Conservation (phyloP, 768 basidiomycete genomes). For the Lentinula boryana region DNA sequence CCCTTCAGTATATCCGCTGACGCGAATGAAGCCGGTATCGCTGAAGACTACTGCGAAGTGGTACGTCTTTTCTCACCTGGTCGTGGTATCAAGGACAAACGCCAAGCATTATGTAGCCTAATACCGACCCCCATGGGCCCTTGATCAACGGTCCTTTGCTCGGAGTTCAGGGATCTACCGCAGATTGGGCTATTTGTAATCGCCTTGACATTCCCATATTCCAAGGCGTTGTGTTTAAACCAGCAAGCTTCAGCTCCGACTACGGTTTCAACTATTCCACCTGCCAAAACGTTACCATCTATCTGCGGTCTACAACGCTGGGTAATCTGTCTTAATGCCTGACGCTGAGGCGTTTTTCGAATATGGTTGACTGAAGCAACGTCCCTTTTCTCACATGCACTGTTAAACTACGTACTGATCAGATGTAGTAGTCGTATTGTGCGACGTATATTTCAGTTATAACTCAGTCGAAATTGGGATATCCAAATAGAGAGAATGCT, state of each 20-base stretch:
- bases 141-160: neutral
- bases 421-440: too few relatives aligned
- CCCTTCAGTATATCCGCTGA: neutral
- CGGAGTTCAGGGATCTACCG: neutral
- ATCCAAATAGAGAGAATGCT: too few relatives aligned
- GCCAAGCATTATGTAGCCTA: neutral
- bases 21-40: neutral
- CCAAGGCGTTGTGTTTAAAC: neutral
- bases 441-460: too few relatives aligned
- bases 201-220: neutral
- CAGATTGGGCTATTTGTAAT: neutral
- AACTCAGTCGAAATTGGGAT: too few relatives aligned
- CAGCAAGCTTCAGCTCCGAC: neutral
- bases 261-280: neutral
- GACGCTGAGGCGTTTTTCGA: too few relatives aligned
- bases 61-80: neutral
- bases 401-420: too few relatives aligned
- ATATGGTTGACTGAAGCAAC: too few relatives aligned
- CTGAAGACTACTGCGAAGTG: constrained; percentile 1
- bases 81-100: too few relatives aligned
- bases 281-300: neutral
- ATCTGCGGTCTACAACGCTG: neutral
- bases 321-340: neutral
- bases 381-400: too few relatives aligned
- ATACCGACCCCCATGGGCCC: neutral